Evolutionary conservation across 805 yeast genomes (phyloP), one percentile per base, ranked within the genome.

Genomic region (Sporopachydermia lactativora): DNA sequence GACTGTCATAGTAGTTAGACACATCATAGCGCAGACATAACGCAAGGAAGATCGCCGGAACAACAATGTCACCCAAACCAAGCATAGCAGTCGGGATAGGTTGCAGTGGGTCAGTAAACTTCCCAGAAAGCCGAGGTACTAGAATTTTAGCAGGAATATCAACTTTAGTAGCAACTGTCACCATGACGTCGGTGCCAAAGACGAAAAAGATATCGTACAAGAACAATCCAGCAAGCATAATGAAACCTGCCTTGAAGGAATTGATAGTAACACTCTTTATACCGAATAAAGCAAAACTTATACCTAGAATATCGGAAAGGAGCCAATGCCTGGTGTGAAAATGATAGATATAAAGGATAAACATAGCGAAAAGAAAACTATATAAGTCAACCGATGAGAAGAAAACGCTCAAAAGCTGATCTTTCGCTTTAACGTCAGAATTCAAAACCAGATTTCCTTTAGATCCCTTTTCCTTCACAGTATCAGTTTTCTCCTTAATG

Each of bases 181-280:
- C 60, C 86, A 79, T 79, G 3, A 75, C 61, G 24, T 68, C 64
- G 0, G 81, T 66, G 3, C 68, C 72, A 54, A 77, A 80, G 1
- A 79, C 86, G 57, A 79, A 79, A 52, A 68, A 76, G 35, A 75
- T 64, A 52, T 79, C 86, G 53, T 78, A 79, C 35, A 70, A 46
- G 48, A 77, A 75, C 36, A 79, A 64, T 2, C 70, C 70, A 2
- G 48, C 43, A 17, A 79, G 56, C 24, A 76, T 50, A 6, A 70
- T 45, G 13, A 61, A 49, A 3, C 72, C 77, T 1, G 68, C 57
- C 40, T 58, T 62, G 49, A 76, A 70, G 36, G 62, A 66, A 14
- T 66, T 56, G 8, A 76, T 43, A 39, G 60, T 57, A 5, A 65
- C 42, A 18, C 49, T 46, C 13, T 58, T 51, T 16, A 75, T 61